Evolutionary conservation across 306 rosid species (phyloP).

Genomic region (Chamaecrista fasciculata): DNA sequence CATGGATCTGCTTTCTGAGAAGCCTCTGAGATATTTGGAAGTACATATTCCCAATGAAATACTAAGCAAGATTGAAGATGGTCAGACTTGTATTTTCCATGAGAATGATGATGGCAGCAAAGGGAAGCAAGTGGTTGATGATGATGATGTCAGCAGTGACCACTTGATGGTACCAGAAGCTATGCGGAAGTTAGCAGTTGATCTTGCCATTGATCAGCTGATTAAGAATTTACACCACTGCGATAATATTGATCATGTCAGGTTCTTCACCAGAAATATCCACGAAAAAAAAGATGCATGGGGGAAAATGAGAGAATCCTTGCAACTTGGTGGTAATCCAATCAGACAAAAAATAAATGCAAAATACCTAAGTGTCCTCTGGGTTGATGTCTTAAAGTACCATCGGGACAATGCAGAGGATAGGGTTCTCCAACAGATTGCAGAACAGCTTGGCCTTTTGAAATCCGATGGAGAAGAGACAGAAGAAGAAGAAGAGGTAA

Average conservation of each 20-base stretch:
- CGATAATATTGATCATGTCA: background rate
- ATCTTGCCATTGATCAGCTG: slow-evolving; percentile 4
- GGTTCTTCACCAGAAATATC: background rate
- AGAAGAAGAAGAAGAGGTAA: background rate
- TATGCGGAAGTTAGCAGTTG: background rate
- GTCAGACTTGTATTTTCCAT: background rate
- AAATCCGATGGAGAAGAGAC: background rate
- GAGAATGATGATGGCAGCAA: background rate
- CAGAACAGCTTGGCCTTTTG: background rate
- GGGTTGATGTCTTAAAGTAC: background rate
- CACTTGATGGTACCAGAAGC: background rate
- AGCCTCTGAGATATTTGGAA: background rate
- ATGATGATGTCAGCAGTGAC: no score
- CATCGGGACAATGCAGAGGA: background rate
- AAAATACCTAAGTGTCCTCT: background rate
- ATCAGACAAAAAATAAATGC: no score
- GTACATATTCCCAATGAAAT: background rate
- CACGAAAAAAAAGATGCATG: background rate
- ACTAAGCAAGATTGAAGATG: background rate
- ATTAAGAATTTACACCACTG: background rate
- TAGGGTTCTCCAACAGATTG: background rate
- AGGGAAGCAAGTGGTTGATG: background rate
- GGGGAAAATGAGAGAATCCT: background rate
- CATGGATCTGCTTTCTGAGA: background rate
- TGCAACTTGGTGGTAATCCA: background rate